Evolutionary conservation across 306 rosid genomes (phyloP), one percentile per base, ranked within the genome.

Genomic region (Styphnolobium japonicum): DNA sequence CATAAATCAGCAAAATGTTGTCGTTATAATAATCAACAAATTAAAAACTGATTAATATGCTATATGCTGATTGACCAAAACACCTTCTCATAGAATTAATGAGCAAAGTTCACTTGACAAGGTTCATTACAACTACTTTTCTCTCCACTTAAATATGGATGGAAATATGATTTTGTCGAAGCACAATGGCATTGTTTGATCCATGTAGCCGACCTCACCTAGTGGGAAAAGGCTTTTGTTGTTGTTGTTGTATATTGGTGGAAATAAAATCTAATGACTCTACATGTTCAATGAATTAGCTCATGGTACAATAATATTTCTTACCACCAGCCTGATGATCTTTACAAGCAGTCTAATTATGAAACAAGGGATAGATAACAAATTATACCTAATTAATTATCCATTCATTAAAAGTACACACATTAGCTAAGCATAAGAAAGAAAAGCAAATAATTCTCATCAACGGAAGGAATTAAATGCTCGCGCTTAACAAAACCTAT

Each of bases 41-140:
- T 48, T 33, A 3, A 45, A 63, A 36, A 14, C 64, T 77, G 37
- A 6, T 23, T 18, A 37, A 71, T 63, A 18, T 48, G 42, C 48
- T 55, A 16, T 19, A 49, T 31, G 52, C 19, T 34, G 48, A 22
- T 23, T 40, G 10, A 45, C 23, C 46, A 53, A 51, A 51, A 37
- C 40, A 16, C n/a, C 43, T 55, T 8, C 48, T 7, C 16, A 58
- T 25, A 51, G 22, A 48, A 76, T 6, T 21, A 31, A 14, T 34
- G 6, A 64, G 34, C 60, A 37, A 27, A 61, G 16, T 39, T 75
- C 12, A 3, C 42, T 80, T 25, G 6, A 5, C 5, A 63, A 55
- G 58, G 68, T 53, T 29, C 15, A 71, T 53, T 52, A 51, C 55
- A 71, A 53, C 78, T 57, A 39, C 53, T 53, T 25, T 57, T 52